Conservation (phyloP, 345 rosid species). For the Mallotus nudiflorus region DNA sequence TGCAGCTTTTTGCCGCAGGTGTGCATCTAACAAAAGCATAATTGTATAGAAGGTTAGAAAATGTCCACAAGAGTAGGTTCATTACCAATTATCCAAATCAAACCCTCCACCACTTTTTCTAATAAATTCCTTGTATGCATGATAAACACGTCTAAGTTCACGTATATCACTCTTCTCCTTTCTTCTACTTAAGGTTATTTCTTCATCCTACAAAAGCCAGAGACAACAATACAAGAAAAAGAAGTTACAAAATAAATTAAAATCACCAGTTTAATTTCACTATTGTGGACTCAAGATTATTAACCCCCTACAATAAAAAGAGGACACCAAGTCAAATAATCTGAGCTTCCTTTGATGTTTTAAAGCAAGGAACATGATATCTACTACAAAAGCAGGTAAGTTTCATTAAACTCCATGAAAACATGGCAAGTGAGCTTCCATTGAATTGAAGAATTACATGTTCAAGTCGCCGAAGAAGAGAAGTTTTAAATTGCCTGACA, state of each 20-base stretch:
- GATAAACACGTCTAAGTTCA: slow-evolving; percentile 80
- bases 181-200: slow-evolving; percentile 42
- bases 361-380: too few relatives aligned
- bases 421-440: neutral
- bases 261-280: neutral
- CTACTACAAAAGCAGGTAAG: too few relatives aligned
- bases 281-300: neutral
- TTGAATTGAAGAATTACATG: slow-evolving; percentile 33
- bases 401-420: neutral
- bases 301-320: neutral
- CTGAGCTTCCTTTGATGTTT: too few relatives aligned
- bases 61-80: neutral
- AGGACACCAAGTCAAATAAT: neutral
- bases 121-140: slow-evolving; percentile 56
- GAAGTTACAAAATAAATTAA: neutral
- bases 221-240: slow-evolving; percentile 14
- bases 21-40: slow-evolving; percentile 3
- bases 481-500: slow-evolving; percentile 88
- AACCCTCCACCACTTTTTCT: slow-evolving; percentile 45
- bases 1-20: neutral
- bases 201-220: slow-evolving; percentile 63
- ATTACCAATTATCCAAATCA: slow-evolving; percentile 55
- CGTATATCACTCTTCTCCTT: slow-evolving; percentile 61
- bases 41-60: slow-evolving; percentile 3
- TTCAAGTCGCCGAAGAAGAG: slow-evolving; percentile 86